Conservation (phyloP, 2,329 filamentous ascomycete genomes). For the Septoria petroselini region DNA sequence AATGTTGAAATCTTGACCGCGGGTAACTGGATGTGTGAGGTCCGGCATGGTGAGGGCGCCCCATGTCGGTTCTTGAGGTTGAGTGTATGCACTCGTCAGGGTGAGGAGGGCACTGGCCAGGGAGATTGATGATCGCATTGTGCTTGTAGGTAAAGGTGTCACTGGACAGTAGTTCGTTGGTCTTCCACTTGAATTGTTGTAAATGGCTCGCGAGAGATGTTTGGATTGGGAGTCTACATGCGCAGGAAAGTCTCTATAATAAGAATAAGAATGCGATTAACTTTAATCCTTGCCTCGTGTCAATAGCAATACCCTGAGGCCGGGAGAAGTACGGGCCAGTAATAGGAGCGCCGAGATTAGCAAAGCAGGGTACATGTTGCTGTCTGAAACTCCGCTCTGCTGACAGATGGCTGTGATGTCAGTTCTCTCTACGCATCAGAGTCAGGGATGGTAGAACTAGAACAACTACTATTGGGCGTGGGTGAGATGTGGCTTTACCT, state of each 20-base stretch:
- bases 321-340: constrained; percentile 1
- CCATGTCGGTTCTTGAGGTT: constrained; percentile 15
- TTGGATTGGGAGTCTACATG: neutral
- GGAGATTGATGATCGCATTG: constrained; percentile 9
- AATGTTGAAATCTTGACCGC: constrained; percentile 12
- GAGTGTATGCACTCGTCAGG: constrained; percentile 13
- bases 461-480: too few species aligned
- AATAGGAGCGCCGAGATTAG: constrained; percentile 6
- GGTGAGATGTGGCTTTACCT: too few species aligned
- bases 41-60: constrained; percentile 13
- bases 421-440: too few species aligned
- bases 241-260: neutral
- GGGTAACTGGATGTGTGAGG: constrained; percentile 12
- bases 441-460: too few species aligned
- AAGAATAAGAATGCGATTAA: neutral
- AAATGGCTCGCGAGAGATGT: neutral
- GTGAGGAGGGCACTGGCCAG: constrained; percentile 1
- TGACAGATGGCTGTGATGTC: too few species aligned
- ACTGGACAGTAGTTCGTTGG: neutral
- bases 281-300: neutral
- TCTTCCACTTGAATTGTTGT: neutral
- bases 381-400: constrained; percentile 5
- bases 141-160: neutral
- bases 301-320: neutral
- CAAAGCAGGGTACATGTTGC: constrained; percentile 3